Base-by-base conservation (phyloP, 352 stramenopile genomes). In the Nothophytophthora sp. region DNA sequence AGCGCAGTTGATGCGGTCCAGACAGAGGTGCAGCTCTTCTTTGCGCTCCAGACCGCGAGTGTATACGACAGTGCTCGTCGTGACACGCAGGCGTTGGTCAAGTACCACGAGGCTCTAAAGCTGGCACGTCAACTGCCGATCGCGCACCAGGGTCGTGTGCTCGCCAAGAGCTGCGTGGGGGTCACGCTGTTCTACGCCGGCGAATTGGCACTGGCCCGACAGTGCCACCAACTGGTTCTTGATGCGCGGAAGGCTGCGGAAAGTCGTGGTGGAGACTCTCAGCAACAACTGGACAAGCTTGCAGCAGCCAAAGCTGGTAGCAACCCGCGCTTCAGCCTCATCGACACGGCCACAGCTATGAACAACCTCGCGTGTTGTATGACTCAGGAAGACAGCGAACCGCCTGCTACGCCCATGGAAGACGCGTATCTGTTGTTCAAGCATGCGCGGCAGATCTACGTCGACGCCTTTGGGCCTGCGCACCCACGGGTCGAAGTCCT, bases 301-400 rank as follows among this genome's bases (percentile, higher is more conserved):
- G 38, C 39, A 3, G 37, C 42, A 16, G 12, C n/a, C n/a, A 56
- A 65, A 24, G 29, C 42, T 1, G 33, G 51, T 8, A 39, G 12
- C 12, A 44, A 9, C 20, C 16, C 7, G 4, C 40, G 29, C 10
- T 28, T 34, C 32, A 5, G 13, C 8, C 40, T 87, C 48, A 38
- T 83, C 11, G 79, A 92, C 43, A 82, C 77, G 3, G 81, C 81
- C 8, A 89, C 80, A 4, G 59, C 75, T 11, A 82, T 92, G 68
- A 90, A 87, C 63, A 92, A 89, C 37, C 51, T 90, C 18, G 79
- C 74, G 7, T 90, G 81, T 39, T 92, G 81, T 36, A 38, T 86
- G 9, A 84, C 73, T 22, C 73, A 86, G 49, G 70, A 88, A 23
- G 41, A 64, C 7, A 68, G 71, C 15, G 60, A 70, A 16, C 38